Percentiles rank a stretch among this genome's conserved stretches.
Evolutionary conservation across 495 filamentous ascomycete species (phyloP).

Genomic region (Aspergillus carlsbadensis): DNA sequence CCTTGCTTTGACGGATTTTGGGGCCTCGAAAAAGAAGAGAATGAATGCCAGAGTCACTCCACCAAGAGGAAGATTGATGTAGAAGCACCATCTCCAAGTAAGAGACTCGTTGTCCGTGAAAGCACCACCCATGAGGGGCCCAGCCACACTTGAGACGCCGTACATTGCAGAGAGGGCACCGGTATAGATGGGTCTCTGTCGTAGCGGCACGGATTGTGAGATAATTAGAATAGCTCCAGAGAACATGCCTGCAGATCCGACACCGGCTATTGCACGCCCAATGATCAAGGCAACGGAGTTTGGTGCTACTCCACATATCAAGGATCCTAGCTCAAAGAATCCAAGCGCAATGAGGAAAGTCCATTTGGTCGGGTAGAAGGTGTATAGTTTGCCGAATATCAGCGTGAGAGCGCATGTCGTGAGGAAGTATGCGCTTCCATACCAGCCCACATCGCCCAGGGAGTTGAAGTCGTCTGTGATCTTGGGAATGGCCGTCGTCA

Average conservation of each 20-base stretch:
- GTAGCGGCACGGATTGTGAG: slow-evolving; percentile 69
- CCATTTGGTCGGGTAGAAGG: slow-evolving; percentile 73
- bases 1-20: slow-evolving; percentile 41
- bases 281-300: slow-evolving; percentile 74
- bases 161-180: slow-evolving; percentile 78
- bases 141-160: slow-evolving; percentile 74
- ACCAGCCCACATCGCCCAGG: slow-evolving; percentile 79
- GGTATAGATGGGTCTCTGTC: slow-evolving; percentile 68
- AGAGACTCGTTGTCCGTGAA: slow-evolving; percentile 56
- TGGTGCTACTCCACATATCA: slow-evolving; percentile 77
- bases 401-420: slow-evolving; percentile 71
- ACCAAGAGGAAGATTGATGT: slow-evolving; percentile 69
- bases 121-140: slow-evolving; percentile 61
- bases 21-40: slow-evolving; percentile 58
- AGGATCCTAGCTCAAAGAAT: slow-evolving; percentile 84
- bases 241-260: slow-evolving; percentile 83
- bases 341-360: slow-evolving; percentile 68
- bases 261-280: slow-evolving; percentile 79
- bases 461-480: slow-evolving; percentile 80
- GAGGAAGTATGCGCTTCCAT: slow-evolving; percentile 67
- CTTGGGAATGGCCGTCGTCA: slow-evolving; percentile 79
- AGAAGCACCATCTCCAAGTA: slow-evolving; percentile 63
- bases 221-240: slow-evolving; percentile 81
- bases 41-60: slow-evolving; percentile 61
- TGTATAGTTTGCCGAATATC: slow-evolving; percentile 76